A percentile compares a stretch with the other conserved stretches of the same genome.
phyloP scores from a whole-genome alignment of 306 rosid species.

The Acacia confusa region DNA sequence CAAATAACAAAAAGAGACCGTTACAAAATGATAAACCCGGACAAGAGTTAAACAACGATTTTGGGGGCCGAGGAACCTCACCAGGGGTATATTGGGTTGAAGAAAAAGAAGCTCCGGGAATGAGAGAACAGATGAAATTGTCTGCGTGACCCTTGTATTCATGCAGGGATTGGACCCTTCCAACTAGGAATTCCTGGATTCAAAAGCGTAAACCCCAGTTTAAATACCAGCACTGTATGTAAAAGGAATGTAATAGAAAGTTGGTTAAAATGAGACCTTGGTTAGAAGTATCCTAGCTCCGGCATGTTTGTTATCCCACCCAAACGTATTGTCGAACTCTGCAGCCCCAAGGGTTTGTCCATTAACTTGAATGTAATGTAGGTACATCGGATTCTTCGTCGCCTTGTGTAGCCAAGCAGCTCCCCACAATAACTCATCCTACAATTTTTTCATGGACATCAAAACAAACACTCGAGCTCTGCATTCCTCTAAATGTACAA shows the following conservation, averaged over 20 bases:
- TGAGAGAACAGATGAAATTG: slow-evolving; percentile 79
- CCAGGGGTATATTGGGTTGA: slow-evolving; percentile 83
- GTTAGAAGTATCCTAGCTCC: slow-evolving; percentile 94
- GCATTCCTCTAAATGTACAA: neutral
- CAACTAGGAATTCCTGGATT: slow-evolving; percentile 78
- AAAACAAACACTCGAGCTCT: neutral
- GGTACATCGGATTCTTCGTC: slow-evolving; percentile 67
- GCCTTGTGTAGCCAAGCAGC: slow-evolving; percentile 98
- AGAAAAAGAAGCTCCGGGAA: slow-evolving; percentile 73
- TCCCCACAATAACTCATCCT: slow-evolving; percentile 97
- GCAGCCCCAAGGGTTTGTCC: slow-evolving; percentile 86
- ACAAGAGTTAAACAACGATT: neutral
- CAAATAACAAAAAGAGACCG: slow-evolving; percentile 31
- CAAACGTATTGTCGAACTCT: slow-evolving; percentile 74
- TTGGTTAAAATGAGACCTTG: slow-evolving; percentile 49
- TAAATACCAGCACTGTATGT: neutral
- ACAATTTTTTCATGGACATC: neutral
- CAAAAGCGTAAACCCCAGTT: neutral
- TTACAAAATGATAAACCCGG: slow-evolving; percentile 12
- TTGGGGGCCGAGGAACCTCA: neutral
- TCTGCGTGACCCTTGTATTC: slow-evolving; percentile 95
- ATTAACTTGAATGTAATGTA: slow-evolving; percentile 75
- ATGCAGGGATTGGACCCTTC: slow-evolving; percentile 61
- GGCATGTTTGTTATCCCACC: slow-evolving; percentile 97
- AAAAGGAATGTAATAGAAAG: neutral